These are phyloP conservation scores for Gyrodon lividus DNA, from an alignment of 768 basidiomycete genomes.

Conservation along the genomic window DNA sequence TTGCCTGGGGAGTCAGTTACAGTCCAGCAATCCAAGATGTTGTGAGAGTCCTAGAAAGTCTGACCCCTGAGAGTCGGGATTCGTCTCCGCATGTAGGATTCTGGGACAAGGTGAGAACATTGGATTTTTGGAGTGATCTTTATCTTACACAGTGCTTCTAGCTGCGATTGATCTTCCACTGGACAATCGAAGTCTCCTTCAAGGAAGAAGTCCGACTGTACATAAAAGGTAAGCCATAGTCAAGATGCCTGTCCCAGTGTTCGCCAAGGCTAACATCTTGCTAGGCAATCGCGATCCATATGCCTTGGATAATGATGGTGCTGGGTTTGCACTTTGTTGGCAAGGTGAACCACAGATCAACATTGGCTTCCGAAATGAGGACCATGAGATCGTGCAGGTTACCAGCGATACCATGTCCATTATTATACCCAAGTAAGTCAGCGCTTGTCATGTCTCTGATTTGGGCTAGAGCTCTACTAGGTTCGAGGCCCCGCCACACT, in stretches of 20 bases:
- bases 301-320: conserved; percentile 61
- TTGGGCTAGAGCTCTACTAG: conserved; percentile 12
- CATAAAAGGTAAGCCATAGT: conserved; percentile 67
- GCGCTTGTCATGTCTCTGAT: neutral
- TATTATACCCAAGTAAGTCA: conserved; percentile 80
- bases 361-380: conserved; percentile 67
- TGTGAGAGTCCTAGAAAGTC: conserved; percentile 75
- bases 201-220: conserved; percentile 70
- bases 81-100: conserved; percentile 83
- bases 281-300: conserved; percentile 85
- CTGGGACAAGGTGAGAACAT: conserved; percentile 81
- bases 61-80: conserved; percentile 78
- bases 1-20: conserved; percentile 90
- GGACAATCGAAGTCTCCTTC: conserved; percentile 70
- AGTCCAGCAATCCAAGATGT: conserved; percentile 84
- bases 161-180: conserved; percentile 81
- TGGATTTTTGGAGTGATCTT: neutral
- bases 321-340: conserved; percentile 89
- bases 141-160: conserved; percentile 26
- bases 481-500: conserved; percentile 16
- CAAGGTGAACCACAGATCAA: conserved; percentile 68
- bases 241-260: neutral
- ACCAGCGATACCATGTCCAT: conserved; percentile 77
- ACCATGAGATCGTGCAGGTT: conserved; percentile 81
- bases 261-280: conserved; percentile 7